Conservation (phyloP, 164 flowering plant genomes). For the Litsea cubeba region DNA sequence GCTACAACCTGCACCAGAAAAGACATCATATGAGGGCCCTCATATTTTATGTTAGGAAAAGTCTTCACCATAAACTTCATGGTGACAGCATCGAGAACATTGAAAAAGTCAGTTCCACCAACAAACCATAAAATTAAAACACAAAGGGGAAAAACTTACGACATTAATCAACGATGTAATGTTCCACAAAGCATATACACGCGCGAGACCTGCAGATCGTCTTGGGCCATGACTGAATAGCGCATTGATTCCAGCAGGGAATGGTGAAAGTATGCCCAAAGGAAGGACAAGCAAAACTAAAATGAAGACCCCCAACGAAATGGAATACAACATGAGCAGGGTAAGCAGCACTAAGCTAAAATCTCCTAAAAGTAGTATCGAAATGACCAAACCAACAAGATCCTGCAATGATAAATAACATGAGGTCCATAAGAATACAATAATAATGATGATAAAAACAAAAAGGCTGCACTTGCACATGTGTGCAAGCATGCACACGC, state of each 20-base stretch:
- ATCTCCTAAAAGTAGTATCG: constrained; percentile 78
- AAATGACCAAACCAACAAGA: constrained; percentile 88
- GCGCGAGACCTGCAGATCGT: constrained; percentile 86
- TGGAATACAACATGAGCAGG: constrained; percentile 84
- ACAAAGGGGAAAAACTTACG: constrained; percentile 41
- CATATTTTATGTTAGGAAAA: no score
- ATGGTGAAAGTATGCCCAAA: constrained; percentile 73
- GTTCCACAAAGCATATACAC: constrained; percentile 93
- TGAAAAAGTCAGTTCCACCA: background rate
- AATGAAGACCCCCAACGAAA: constrained; percentile 58
- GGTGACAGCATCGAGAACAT: background rate
- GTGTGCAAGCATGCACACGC: no score
- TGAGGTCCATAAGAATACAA: no score
- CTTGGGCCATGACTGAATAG: constrained; percentile 87
- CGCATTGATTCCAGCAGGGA: constrained; percentile 94
- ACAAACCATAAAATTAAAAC: background rate
- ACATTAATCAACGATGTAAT: constrained; percentile 76
- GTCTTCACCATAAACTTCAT: no score
- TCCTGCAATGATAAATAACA: constrained; percentile 54
- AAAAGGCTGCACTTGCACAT: background rate
- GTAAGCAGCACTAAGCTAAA: constrained; percentile 80
- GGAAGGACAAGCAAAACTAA: constrained; percentile 74
- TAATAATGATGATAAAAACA: no score
- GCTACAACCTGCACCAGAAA: constrained; percentile 57
- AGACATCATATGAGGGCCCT: background rate